Conservation (phyloP, 345 rosid genomes). For the Corymbia maculata region DNA sequence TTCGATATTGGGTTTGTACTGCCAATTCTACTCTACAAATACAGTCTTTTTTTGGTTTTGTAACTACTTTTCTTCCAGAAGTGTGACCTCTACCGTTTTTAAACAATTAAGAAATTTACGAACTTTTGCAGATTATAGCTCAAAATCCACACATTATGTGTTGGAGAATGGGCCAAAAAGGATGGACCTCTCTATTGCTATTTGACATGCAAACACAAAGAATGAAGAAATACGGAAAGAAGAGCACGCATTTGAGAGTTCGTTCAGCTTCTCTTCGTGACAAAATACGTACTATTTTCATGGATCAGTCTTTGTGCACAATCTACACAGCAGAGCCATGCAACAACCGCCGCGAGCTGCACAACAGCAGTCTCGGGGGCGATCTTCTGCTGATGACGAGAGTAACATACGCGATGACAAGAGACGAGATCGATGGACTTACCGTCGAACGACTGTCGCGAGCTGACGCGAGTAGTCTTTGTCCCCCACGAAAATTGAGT, state of each 20-base stretch:
- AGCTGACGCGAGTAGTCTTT: neutral
- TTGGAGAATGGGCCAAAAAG: neutral
- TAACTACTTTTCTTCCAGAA: neutral
- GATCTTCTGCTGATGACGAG: neutral
- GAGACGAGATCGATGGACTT: neutral
- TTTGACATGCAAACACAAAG: neutral
- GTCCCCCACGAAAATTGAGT: neutral
- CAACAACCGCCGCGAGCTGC: neutral
- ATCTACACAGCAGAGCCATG: neutral
- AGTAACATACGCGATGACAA: fast-evolving
- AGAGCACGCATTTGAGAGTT: neutral
- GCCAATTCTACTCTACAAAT: neutral
- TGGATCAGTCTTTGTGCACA: neutral
- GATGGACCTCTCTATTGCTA: neutral
- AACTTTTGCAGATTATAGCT: neutral
- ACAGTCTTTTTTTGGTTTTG: neutral
- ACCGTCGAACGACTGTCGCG: neutral
- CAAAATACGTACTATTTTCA: neutral
- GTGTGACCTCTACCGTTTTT: neutral
- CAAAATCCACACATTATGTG: neutral
- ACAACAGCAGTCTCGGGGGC: neutral
- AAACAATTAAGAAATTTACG: neutral
- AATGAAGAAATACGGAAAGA: neutral
- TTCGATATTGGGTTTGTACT: neutral
- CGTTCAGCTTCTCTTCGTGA: neutral